Base-by-base conservation (phyloP, 1,139 yeast species). In the Kurtzmaniella natalensis region DNA sequence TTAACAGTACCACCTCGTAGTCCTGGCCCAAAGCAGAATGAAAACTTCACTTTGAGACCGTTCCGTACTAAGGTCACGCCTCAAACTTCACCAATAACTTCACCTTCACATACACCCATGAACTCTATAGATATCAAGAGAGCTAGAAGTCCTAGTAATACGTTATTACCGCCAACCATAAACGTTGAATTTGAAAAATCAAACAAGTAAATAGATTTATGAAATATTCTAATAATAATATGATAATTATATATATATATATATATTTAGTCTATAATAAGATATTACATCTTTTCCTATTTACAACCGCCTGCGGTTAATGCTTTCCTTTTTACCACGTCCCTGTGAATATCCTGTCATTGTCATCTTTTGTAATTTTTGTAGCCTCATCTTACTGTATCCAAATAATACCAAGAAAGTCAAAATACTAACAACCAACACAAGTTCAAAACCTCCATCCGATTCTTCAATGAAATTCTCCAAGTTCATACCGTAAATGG, bases 401-500 rank as follows among this genome's bases (percentile, higher is more conserved):
- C 44, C 32, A 10, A 66, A 48, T 24, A 65, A 50, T 0, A 50
- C 30, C 2, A 53, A 29, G 31, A 67, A 49, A 3, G 58, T 36
- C 1, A 63, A 33, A 8, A 57, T 41, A 19, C 70, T 59, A 3
- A 53, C 30, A 1, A 44, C 45, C 3, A 64, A 56, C 2, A 66
- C 58, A 3, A 51, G 33, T 36, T 64, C 69, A 41, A 69, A 64
- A 3, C 74, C 63, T 2, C 61, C 64, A 18, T 58, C 58, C 2
- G 47, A 33, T 37, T 60, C 65, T 30, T 60, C 66, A 16, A 60
- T 60, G 37, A 56, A 59, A 34, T 60, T 60, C 39, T 60, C 66
- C 40, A 60, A 50, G 38, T 60, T 60, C 75, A 63, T 68, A 16
- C 75, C 75, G 41, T 67, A 69, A 25, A 67, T 45, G 0, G 74